phyloP scores from a whole-genome alignment of 257 asterid genomes.

The Solanum lignicaule region DNA sequence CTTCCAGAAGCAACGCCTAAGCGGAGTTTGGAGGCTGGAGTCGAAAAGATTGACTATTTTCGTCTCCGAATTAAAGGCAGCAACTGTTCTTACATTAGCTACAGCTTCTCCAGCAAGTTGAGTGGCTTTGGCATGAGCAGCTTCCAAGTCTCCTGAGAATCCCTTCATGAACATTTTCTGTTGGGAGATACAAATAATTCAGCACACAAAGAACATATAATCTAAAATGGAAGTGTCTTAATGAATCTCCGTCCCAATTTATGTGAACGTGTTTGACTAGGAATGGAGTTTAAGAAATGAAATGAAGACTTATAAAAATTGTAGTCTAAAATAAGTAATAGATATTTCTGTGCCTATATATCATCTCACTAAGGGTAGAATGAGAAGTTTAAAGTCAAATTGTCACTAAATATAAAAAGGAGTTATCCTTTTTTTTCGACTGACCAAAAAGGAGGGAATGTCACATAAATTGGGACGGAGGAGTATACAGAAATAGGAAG shows the following conservation, averaged over 20 bases:
- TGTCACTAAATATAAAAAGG: background rate
- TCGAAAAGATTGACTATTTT: slow-evolving; percentile 57
- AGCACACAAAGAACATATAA: background rate
- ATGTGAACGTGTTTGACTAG: background rate
- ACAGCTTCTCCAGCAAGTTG: slow-evolving; percentile 97
- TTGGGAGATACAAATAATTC: background rate
- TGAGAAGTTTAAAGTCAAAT: background rate
- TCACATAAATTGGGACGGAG: background rate
- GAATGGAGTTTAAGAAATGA: background rate
- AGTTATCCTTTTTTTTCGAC: background rate
- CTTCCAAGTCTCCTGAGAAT: slow-evolving; percentile 92
- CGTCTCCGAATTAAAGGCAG: slow-evolving; percentile 76
- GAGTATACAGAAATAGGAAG: background rate
- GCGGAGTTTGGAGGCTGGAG: slow-evolving; percentile 48
- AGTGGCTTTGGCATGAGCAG: slow-evolving; percentile 80
- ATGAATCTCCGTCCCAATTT: background rate
- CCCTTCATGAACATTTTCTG: slow-evolving; percentile 97
- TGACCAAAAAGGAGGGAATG: background rate
- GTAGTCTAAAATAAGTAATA: background rate
- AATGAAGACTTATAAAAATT: background rate
- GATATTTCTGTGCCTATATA: background rate
- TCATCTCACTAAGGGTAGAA: background rate
- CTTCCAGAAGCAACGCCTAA: slow-evolving; percentile 84
- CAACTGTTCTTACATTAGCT: slow-evolving; percentile 76
- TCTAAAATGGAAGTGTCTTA: background rate